phyloP scores from a whole-genome alignment of 352 stramenopile species.

The Discostella stelligera region DNA sequence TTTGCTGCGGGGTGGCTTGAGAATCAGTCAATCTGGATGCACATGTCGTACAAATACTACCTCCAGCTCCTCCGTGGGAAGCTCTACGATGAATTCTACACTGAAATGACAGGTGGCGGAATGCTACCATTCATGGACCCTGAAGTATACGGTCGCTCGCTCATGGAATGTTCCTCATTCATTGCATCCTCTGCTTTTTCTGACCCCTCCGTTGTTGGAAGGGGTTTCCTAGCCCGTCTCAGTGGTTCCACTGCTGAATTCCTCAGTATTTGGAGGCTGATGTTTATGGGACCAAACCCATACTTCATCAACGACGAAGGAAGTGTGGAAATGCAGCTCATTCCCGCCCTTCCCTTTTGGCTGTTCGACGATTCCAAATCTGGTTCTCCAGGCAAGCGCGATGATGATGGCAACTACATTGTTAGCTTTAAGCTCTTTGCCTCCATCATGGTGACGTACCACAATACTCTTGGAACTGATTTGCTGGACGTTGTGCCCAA shows the following conservation, averaged over 20 bases:
- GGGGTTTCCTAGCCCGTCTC: conserved; percentile 80
- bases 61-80: conserved; percentile 83
- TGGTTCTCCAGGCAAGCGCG: conserved; percentile 6
- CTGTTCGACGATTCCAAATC: conserved; percentile 58
- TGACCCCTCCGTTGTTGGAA: conserved; percentile 70
- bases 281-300: conserved; percentile 77
- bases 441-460: conserved; percentile 77
- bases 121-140: conserved; percentile 84
- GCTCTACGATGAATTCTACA: conserved; percentile 84
- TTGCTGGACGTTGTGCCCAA: conserved; percentile 52
- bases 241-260: conserved; percentile 84
- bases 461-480: conserved; percentile 49
- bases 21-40: conserved; percentile 82
- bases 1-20: conserved; percentile 82
- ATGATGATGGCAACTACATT: conserved; percentile 23
- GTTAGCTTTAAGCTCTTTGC: conserved; percentile 82
- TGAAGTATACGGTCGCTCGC: conserved; percentile 77
- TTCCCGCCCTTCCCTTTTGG: conserved; percentile 71
- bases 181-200: conserved; percentile 82
- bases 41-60: conserved; percentile 88
- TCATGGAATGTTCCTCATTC: conserved; percentile 84
- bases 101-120: conserved; percentile 78
- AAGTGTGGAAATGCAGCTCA: conserved; percentile 67
- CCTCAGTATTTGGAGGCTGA: conserved; percentile 82
- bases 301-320: conserved; percentile 67